Base-by-base conservation (phyloP, 352 stramenopile genomes). In the Peronosclerospora sorghi region DNA sequence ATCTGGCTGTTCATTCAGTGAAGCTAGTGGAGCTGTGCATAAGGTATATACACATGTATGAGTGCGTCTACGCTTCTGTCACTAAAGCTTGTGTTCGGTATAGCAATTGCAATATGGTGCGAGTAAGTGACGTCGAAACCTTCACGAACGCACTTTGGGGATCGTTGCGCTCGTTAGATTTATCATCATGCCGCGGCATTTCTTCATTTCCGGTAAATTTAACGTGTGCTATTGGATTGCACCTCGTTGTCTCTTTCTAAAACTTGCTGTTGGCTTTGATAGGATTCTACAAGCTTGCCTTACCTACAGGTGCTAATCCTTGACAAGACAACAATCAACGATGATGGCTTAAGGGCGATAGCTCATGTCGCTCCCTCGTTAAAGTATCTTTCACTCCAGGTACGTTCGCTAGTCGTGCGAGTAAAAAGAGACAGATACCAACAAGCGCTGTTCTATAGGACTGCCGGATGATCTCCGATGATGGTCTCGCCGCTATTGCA, bases 311-410 rank as follows among this genome's bases (percentile, higher is more conserved):
- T 80, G 1, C 45, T 87, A 15, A 62, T 85, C n/a, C 51, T 85
- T 4, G 73, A 87, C 46, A 77, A 58, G 37, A 83, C 69, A 1
- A 37, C 42, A 13, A 66, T 85, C 15, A 57, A 58, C 14, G 63
- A 87, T 37, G 52, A 65, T 17, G 70, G 58, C 0, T 46, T 85
- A 18, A 26, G 20, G 32, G 51, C 59, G 15, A 63, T 83, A 18
- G 42, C 63, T 17, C 37, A 30, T 18, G 39, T 65, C 1, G 61
- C 54, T 19, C 48, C 61, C 8, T 54, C 57, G 13, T 36, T 87
- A 7, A 68, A 70, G 35, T 85, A 82, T 19, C 45, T 87, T 24
- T 87, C 75, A 6, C 61, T 87, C 30, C 69, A 83, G 59, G 70
- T 82, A 44, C 4, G 27, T 50, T 18, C 17, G 4, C n/a, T 23